A percentile compares a stretch with the other conserved stretches of the same genome.
These are phyloP conservation scores for Cercospora nicotianae DNA, from an alignment of 2,329 filamentous ascomycete genomes.

Conservation along the genomic window DNA sequence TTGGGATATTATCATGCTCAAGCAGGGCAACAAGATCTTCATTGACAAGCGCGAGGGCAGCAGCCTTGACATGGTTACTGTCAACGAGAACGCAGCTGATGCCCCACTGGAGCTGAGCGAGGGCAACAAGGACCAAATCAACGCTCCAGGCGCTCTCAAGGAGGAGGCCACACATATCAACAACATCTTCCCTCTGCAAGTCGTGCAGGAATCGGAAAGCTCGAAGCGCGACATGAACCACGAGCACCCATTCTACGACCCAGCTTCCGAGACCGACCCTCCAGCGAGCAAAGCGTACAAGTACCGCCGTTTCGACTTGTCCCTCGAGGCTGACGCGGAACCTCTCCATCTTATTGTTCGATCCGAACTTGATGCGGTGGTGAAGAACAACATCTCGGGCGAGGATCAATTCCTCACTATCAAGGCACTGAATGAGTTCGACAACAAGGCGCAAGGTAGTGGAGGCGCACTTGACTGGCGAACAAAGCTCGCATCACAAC, in stretches of 20 bases:
- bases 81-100: constrained; percentile 98
- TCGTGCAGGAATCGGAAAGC: constrained; percentile 77
- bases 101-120: constrained; percentile 89
- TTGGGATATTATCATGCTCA: constrained; percentile 94
- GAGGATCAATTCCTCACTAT: constrained; percentile 90
- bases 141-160: constrained; percentile 88
- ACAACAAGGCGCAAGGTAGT: constrained; percentile 93
- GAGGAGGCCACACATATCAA: constrained; percentile 99
- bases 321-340: constrained; percentile 85
- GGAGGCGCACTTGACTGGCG: constrained; percentile 97
- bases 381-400: constrained; percentile 90
- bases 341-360: constrained; percentile 90
- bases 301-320: constrained; percentile 95
- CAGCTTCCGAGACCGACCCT: constrained; percentile 87
- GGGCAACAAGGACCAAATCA: constrained; percentile 89
- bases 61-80: constrained; percentile 92
- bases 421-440: constrained; percentile 98
- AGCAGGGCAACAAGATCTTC: constrained; percentile 95
- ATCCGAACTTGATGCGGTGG: constrained; percentile 90
- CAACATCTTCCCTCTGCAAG: constrained; percentile 98
- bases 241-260: constrained; percentile 97
- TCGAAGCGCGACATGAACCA: constrained; percentile 80
- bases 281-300: constrained; percentile 97
- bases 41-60: constrained; percentile 97
- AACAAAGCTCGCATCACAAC: constrained; percentile 87